phyloP scores from a whole-genome alignment of 148 eudicot genomes.

The Spergularia marina region DNA sequence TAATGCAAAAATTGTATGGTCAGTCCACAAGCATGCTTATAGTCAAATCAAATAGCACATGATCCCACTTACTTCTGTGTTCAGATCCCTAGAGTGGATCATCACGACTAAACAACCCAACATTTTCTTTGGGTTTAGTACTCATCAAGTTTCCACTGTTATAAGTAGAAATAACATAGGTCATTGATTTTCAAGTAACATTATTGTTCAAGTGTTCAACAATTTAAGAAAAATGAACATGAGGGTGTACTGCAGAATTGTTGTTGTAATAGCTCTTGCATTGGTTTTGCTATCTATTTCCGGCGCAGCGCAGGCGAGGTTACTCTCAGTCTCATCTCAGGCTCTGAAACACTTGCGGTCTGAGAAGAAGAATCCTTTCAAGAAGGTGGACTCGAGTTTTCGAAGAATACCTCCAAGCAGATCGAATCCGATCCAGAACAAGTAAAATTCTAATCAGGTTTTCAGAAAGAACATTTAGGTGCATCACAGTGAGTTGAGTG shows the following conservation, averaged over 20 bases:
- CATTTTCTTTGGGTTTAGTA: not conserved
- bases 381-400: slow-evolving; percentile 47
- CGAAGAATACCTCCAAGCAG: slow-evolving; percentile 49
- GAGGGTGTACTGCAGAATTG: slow-evolving; percentile 29
- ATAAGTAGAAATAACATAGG: not conserved
- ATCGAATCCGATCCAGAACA: slow-evolving; percentile 77
- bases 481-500: not conserved
- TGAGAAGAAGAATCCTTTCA: slow-evolving; percentile 40
- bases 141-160: not conserved
- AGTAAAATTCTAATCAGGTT: slow-evolving; percentile 30
- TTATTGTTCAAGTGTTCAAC: not conserved
- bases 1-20: slow-evolving; percentile 16
- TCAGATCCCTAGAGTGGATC: slow-evolving; percentile 32
- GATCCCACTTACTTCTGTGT: slow-evolving; percentile 43
- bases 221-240: slow-evolving; percentile 15
- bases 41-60: slow-evolving; percentile 55
- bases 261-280: slow-evolving; percentile 36
- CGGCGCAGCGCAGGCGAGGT: slow-evolving; percentile 29
- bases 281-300: slow-evolving; percentile 34
- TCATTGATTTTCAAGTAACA: not conserved
- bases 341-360: slow-evolving; percentile 34
- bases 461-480: slow-evolving; percentile 14
- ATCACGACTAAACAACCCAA: slow-evolving; percentile 3
- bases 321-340: slow-evolving; percentile 38
- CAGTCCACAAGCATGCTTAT: slow-evolving; percentile 16